Base-by-base conservation (phyloP, 345 rosid genomes). In the Nasturtium officinale region DNA sequence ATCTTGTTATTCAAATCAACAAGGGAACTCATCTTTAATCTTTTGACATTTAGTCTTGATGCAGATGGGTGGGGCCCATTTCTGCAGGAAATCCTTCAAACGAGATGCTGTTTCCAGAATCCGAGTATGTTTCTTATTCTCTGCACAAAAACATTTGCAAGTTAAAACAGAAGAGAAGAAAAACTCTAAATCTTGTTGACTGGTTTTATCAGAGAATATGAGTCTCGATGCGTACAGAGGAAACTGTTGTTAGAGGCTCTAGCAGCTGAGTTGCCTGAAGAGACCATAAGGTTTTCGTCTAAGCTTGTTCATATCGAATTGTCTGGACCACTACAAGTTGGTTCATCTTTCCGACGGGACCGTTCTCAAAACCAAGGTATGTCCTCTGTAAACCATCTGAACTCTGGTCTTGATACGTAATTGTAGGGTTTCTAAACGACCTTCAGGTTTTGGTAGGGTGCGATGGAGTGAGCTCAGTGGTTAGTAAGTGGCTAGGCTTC, bases 381-480 rank as follows among this genome's bases (percentile, higher is more conserved):
- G 12, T 15, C 20, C 33, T 61, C 46, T 32, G 18, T 28, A 13
- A 28, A 71, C 29, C 13, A 48, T 50, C 42, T 16, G 12, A 35
- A 40, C 5, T 46, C 37, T 72, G 35, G 17, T 21, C 16, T 10
- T 23, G 56, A 5, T 9, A 57, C 38, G 7, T 17, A 50, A 37
- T n/a, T 48, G 13, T 8, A 10, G 25, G 25, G 11, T 42, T 46
- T 73, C 56, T 74, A 43, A 65, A 74, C 73, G 70, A 20, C 51
- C 33, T 45, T 6, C 69, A 87, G 91, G 83, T 84, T 65, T 77
- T 87, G 82, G 74, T 91, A 45, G 95, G 96, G 65, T 84, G 92
- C 54, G 95, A 87, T 54, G 95, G 95, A 30, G 87, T 86, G 59
- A 82, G 87, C 67, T 89, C 97, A 2, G 80, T 81, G 45, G 87